phyloP scores from a whole-genome alignment of 2,329 filamentous ascomycete species.

The Alternaria rosae region DNA sequence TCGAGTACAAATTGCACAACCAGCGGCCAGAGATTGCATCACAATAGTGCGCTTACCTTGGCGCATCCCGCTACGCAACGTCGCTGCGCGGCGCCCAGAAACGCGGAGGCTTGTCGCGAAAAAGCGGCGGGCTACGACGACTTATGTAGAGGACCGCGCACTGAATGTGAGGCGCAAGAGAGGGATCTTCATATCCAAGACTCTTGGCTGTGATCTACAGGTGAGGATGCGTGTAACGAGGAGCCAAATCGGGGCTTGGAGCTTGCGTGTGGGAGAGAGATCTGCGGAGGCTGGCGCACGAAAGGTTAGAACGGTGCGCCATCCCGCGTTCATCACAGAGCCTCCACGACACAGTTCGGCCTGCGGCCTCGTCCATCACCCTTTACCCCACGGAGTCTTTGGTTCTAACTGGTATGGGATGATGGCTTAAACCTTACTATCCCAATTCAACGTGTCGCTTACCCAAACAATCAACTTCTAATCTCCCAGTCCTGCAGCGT shows the following conservation, averaged over 20 bases:
- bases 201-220: conserved; percentile 11
- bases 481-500: background rate
- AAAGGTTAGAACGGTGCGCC: conserved; percentile 8
- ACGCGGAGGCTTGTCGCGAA: conserved; percentile 22
- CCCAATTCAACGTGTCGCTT: background rate
- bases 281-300: conserved; percentile 7
- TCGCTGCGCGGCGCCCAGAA: conserved; percentile 17
- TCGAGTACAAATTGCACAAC: conserved; percentile 9
- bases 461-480: background rate
- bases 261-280: conserved; percentile 4
- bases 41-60: conserved; percentile 10
- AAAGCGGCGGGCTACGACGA: conserved; percentile 1
- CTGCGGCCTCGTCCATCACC: background rate
- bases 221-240: conserved; percentile 5
- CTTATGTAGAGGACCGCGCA: conserved; percentile 7
- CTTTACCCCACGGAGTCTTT: background rate
- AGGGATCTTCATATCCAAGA: conserved; percentile 13
- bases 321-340: conserved; percentile 11
- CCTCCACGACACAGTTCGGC: conserved; percentile 5
- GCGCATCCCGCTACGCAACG: conserved; percentile 12
- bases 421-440: conserved; percentile 2
- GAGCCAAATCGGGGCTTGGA: conserved; percentile 5
- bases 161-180: conserved; percentile 9
- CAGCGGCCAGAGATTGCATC: conserved; percentile 4
- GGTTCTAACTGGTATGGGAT: background rate